phyloP scores from a whole-genome alignment of 352 stramenopile genomes.

The Elongisporangium anandrum region DNA sequence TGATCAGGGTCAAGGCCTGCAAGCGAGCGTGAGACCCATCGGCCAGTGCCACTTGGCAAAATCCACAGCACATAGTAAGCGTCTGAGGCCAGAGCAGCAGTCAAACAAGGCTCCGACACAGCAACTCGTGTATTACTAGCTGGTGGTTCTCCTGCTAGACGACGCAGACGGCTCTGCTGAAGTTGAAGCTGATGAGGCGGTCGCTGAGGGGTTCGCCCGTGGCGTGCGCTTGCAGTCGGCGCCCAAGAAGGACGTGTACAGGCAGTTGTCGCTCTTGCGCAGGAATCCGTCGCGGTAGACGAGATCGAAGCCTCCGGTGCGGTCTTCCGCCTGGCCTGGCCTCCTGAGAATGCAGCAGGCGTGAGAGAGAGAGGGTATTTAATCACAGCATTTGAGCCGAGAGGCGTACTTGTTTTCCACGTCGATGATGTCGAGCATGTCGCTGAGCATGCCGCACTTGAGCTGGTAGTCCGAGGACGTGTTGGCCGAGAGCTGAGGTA shows the following conservation, averaged over 20 bases:
- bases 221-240: slow-evolving; percentile 48
- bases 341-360: slow-evolving; percentile 10
- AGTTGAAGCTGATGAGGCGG: background rate
- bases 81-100: background rate
- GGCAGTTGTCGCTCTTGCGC: slow-evolving; percentile 57
- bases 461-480: slow-evolving; percentile 90
- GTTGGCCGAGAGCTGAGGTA: slow-evolving; percentile 81
- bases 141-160: background rate
- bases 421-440: slow-evolving; percentile 94
- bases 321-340: slow-evolving; percentile 33
- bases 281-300: slow-evolving; percentile 68
- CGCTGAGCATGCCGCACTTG: slow-evolving; percentile 92
- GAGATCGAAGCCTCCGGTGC: slow-evolving; percentile 73
- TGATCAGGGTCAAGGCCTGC: background rate
- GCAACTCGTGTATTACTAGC: background rate
- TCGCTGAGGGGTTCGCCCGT: background rate
- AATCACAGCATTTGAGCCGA: slow-evolving; percentile 1
- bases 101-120: background rate
- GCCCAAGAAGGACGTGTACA: slow-evolving; percentile 73
- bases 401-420: slow-evolving; percentile 78
- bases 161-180: background rate
- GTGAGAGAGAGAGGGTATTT: background rate
- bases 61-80: background rate
- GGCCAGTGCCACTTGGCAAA: background rate
- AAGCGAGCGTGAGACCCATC: background rate